Percentiles rank a stretch among this genome's conserved stretches.
Evolutionary conservation across 192 early-diverging fungal species (phyloP).

Genomic region (Chytriomyces confervae): DNA sequence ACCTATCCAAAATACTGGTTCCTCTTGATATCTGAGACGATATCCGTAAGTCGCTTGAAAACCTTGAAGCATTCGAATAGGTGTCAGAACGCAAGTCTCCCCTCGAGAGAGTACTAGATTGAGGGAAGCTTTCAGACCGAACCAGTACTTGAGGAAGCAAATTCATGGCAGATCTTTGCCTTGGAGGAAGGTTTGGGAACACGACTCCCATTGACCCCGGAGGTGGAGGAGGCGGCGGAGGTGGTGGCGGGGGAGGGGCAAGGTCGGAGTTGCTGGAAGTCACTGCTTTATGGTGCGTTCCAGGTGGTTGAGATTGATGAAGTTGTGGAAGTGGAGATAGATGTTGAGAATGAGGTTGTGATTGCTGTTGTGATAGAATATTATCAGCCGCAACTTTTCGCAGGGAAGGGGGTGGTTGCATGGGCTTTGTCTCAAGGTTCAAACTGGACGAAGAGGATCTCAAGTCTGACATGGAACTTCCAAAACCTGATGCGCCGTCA

Average conservation of each 20-base stretch:
- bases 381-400: slow-evolving; percentile 10
- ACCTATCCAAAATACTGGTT: no score
- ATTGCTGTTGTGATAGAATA: neutral
- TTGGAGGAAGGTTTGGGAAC: neutral
- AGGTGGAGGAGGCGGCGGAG: neutral
- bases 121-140: no score
- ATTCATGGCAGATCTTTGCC: no score
- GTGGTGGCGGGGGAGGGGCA: neutral
- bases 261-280: no score
- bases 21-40: no score
- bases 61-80: no score
- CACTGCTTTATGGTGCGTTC: neutral
- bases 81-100: no score
- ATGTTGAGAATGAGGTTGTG: neutral
- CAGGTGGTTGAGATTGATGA: neutral
- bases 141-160: no score
- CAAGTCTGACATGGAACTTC: neutral
- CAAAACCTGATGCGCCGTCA: neutral
- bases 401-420: neutral
- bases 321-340: slow-evolving; percentile 2
- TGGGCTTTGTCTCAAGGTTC: neutral
- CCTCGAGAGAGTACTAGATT: no score
- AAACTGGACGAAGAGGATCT: neutral
- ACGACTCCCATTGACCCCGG: neutral
- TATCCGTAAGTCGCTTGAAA: no score